These are phyloP conservation scores for Erythrobasidium hasegawianum DNA, from an alignment of 1,284 basidiomycete genomes.

Conservation along the genomic window DNA sequence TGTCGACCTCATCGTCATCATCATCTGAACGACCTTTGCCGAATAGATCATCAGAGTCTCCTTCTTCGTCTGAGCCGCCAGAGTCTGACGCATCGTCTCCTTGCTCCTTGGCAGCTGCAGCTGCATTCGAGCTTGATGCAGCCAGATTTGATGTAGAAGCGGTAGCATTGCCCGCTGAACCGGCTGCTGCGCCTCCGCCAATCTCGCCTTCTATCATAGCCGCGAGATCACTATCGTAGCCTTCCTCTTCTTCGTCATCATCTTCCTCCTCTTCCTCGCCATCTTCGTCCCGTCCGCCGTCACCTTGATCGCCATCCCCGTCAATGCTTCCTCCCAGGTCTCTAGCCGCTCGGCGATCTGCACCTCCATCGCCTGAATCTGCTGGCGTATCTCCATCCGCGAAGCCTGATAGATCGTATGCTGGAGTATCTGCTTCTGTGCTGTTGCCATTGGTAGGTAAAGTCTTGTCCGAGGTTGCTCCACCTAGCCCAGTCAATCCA, in stretches of 20 bases:
- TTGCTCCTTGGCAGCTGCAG: not conserved
- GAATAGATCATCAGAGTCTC: constrained; percentile 44
- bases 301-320: constrained; percentile 59
- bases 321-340: constrained; percentile 55
- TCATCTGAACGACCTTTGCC: constrained; percentile 43
- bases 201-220: constrained; percentile 45
- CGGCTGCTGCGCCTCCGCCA: constrained; percentile 30
- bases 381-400: not conserved
- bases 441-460: not conserved
- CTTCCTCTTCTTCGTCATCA: constrained; percentile 65
- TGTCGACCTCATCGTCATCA: constrained; percentile 48
- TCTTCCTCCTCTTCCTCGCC: constrained; percentile 70
- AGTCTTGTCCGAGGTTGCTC: not conserved
- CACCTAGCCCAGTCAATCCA: not conserved
- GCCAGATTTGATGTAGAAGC: constrained; percentile 1
- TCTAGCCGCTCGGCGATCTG: not conserved
- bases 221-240: constrained; percentile 46
- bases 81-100: constrained; percentile 28
- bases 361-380: constrained; percentile 15
- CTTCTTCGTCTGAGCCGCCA: constrained; percentile 39
- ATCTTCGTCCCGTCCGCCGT: too few relatives aligned
- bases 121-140: not conserved
- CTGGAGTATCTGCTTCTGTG: not conserved
- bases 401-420: not conserved
- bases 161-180: constrained; percentile 11